A percentile compares a stretch with the other conserved stretches of the same genome.
phyloP scores from a whole-genome alignment of 176 grass and related monocot genomes.

The Tillandsia leiboldiana region DNA sequence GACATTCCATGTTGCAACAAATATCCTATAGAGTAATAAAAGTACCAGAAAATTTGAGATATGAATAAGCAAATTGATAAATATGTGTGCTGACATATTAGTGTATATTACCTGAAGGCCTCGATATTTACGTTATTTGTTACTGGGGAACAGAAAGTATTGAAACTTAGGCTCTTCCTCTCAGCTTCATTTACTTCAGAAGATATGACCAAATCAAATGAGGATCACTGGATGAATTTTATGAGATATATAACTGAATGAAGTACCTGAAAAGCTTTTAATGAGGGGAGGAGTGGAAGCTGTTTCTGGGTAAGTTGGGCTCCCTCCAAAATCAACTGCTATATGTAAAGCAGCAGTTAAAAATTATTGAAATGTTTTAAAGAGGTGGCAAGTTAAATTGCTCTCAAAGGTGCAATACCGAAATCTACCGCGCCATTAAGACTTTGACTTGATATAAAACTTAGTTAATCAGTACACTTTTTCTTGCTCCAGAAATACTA shows the following conservation, averaged over 20 bases:
- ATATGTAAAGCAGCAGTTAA: constrained; percentile 7
- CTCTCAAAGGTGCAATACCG: constrained; percentile 7
- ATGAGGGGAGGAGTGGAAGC: constrained; percentile 50
- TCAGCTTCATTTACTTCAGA: constrained; percentile 35
- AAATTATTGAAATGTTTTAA: neutral
- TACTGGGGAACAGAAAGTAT: constrained; percentile 41
- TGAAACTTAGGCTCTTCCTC: constrained; percentile 51
- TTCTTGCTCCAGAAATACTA: too few species aligned
- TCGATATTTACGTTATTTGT: constrained; percentile 46
- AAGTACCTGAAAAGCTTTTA: constrained; percentile 31
- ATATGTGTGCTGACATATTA: constrained; percentile 11
- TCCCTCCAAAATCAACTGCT: constrained; percentile 34
- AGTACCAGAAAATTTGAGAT: constrained; percentile 17
- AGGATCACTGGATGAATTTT: constrained; percentile 3
- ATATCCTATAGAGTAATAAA: constrained; percentile 46
- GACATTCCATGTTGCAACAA: constrained; percentile 93
- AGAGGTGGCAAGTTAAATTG: constrained; percentile 19
- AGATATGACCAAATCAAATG: constrained; percentile 11
- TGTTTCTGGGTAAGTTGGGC: constrained; percentile 36
- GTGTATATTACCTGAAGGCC: constrained; percentile 41
- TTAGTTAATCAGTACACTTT: too few species aligned
- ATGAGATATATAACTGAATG: constrained; percentile 7
- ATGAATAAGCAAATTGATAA: neutral
- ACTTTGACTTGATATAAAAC: too few species aligned
- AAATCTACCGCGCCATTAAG: neutral